Percentiles rank a stretch among this genome's conserved stretches.
phyloP scores from a whole-genome alignment of 2,329 filamentous ascomycete species.

The Stylonectria norvegica region DNA sequence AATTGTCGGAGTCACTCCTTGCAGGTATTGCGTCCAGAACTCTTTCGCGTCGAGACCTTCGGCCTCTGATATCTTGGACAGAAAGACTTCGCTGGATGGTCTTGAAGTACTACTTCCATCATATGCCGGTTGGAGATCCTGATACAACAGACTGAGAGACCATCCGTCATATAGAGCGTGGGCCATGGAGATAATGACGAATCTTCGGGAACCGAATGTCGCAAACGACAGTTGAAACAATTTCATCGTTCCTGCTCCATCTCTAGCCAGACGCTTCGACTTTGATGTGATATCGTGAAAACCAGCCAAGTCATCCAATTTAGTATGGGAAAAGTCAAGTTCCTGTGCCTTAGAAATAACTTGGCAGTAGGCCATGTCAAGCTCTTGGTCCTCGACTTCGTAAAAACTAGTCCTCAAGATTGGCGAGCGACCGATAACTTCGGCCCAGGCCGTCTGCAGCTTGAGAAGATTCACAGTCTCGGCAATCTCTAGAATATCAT shows the following conservation, averaged over 20 bases:
- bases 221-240: slow-evolving; percentile 51
- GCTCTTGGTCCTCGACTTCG: slow-evolving; percentile 57
- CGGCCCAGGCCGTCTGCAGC: slow-evolving; percentile 60
- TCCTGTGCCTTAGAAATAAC: slow-evolving; percentile 35
- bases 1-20: slow-evolving; percentile 42
- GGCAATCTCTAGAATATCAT: slow-evolving; percentile 67
- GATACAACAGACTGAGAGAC: slow-evolving; percentile 72
- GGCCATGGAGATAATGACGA: slow-evolving; percentile 66
- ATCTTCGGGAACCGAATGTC: slow-evolving; percentile 31
- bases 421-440: slow-evolving; percentile 57
- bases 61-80: slow-evolving; percentile 35
- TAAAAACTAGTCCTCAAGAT: slow-evolving; percentile 75
- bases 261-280: slow-evolving; percentile 37
- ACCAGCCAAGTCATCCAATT: slow-evolving; percentile 30
- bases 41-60: slow-evolving; percentile 23
- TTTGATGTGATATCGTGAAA: slow-evolving; percentile 35
- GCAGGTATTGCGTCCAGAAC: slow-evolving; percentile 73
- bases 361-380: slow-evolving; percentile 52
- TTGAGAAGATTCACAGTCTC: slow-evolving; percentile 50
- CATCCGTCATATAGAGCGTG: slow-evolving; percentile 90
- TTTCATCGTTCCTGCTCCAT: slow-evolving; percentile 32
- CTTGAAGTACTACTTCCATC: slow-evolving; percentile 38
- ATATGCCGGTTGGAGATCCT: slow-evolving; percentile 67
- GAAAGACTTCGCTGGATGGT: slow-evolving; percentile 48
- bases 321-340: slow-evolving; percentile 18